Percentiles rank a stretch among this genome's conserved stretches.
Conservation (phyloP, 495 filamentous ascomycete genomes). For the Penicillium samsonianum region DNA sequence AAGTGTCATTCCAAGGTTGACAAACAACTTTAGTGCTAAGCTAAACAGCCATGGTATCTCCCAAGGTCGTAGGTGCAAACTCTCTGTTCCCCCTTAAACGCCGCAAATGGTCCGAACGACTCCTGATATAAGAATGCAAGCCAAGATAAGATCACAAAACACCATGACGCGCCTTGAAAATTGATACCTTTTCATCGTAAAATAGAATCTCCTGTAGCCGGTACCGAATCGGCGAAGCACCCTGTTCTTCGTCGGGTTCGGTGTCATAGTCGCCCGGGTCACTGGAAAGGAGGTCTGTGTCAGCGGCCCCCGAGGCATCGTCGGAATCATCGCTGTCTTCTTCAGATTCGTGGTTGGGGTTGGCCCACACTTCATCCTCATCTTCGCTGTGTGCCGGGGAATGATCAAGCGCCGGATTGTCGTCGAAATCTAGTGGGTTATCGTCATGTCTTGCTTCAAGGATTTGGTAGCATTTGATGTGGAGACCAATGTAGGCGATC, state of each 20-base stretch:
- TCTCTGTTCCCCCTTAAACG: conserved; percentile 1
- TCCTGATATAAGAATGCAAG: conserved; percentile 6
- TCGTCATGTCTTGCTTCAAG: conserved; percentile 63
- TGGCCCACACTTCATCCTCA: conserved; percentile 41
- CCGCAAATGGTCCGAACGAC: conserved; percentile 3
- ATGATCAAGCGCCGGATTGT: conserved; percentile 36
- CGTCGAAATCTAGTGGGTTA: conserved; percentile 38
- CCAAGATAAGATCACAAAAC: conserved; percentile 52
- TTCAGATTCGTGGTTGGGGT: conserved; percentile 46
- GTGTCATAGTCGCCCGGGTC: conserved; percentile 55
- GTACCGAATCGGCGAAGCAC: conserved; percentile 54
- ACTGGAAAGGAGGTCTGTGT: conserved; percentile 39
- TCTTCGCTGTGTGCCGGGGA: conserved; percentile 37
- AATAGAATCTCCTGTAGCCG: conserved; percentile 82
- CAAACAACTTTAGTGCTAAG: neutral
- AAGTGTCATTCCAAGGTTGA: conserved; percentile 7
- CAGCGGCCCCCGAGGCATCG: conserved; percentile 49
- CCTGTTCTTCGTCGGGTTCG: conserved; percentile 52
- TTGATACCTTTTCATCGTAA: conserved; percentile 84
- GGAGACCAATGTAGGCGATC: conserved; percentile 80
- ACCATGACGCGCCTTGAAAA: conserved; percentile 79
- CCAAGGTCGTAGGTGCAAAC: neutral
- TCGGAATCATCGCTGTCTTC: conserved; percentile 47
- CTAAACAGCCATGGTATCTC: conserved; percentile 11
- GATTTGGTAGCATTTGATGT: conserved; percentile 85